Conservation (phyloP, 2,329 filamentous ascomycete species). For the Zasmidium cellare region DNA sequence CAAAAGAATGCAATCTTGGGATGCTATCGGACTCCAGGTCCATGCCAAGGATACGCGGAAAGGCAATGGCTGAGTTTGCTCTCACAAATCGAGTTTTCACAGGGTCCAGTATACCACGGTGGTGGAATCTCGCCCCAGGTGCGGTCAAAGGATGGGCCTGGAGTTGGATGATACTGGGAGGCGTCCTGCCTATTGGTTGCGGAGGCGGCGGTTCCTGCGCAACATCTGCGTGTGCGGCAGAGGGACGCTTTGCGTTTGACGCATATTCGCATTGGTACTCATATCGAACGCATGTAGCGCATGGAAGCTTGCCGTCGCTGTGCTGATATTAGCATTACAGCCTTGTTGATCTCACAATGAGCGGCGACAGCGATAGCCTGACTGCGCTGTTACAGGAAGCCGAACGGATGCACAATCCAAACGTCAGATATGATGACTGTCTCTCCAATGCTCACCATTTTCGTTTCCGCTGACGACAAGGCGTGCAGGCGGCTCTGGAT, state of each 20-base stretch:
- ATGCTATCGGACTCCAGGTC: conserved; percentile 56
- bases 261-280: conserved; percentile 38
- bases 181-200: conserved; percentile 23
- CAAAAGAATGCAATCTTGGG: conserved; percentile 56
- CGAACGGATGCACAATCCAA: not conserved
- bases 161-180: conserved; percentile 32
- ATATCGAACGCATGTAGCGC: conserved; percentile 36
- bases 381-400: too few relatives aligned
- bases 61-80: conserved; percentile 51
- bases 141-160: conserved; percentile 36
- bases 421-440: not conserved
- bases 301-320: conserved; percentile 34
- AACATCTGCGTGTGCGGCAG: conserved; percentile 26
- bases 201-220: conserved; percentile 25
- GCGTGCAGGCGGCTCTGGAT: conserved; percentile 36
- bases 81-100: conserved; percentile 37
- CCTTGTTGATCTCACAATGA: not conserved
- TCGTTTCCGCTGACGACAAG: conserved; percentile 32
- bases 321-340: not conserved
- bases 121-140: conserved; percentile 36
- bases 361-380: too few relatives aligned
- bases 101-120: conserved; percentile 37
- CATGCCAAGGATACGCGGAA: conserved; percentile 55
- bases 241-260: conserved; percentile 29
- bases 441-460: conserved; percentile 24